These are phyloP conservation scores for Fraxinus ornus DNA, from an alignment of 305 asterid genomes.

Conservation along the genomic window DNA sequence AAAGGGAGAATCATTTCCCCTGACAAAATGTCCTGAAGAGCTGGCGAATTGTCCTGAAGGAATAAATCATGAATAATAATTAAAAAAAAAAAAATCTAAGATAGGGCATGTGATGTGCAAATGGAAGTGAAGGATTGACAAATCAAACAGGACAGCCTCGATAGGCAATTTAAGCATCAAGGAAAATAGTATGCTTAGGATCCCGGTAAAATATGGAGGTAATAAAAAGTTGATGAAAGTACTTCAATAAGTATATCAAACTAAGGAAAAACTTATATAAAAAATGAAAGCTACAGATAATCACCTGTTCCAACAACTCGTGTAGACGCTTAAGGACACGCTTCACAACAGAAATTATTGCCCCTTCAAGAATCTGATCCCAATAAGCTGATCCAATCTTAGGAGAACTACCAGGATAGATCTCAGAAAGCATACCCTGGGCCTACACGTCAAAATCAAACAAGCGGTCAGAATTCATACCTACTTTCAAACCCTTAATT, in stretches of 20 bases:
- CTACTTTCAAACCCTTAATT: conserved; percentile 2
- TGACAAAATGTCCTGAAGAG: conserved; percentile 78
- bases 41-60: conserved; percentile 74
- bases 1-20: conserved; percentile 63
- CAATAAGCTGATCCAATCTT: conserved; percentile 86
- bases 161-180: conserved; percentile 14
- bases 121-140: neutral
- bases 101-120: conserved; percentile 5
- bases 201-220: conserved; percentile 15
- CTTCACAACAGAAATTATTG: conserved; percentile 72
- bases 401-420: conserved; percentile 89
- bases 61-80: conserved; percentile 22
- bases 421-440: conserved; percentile 89
- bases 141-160: conserved; percentile 18
- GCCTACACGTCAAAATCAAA: conserved; percentile 58
- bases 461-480: conserved; percentile 22
- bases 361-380: conserved; percentile 93
- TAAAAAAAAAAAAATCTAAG: conserved; percentile 15
- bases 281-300: conserved; percentile 12
- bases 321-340: conserved; percentile 74
- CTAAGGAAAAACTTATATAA: conserved; percentile 1
- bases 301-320: conserved; percentile 88
- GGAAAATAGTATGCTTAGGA: conserved; percentile 9
- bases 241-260: conserved; percentile 1
- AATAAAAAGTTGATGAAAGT: conserved; percentile 15